Evolutionary conservation across 2,329 filamentous ascomycete genomes (phyloP).

Genomic region (Trichoderma oligosporum): DNA sequence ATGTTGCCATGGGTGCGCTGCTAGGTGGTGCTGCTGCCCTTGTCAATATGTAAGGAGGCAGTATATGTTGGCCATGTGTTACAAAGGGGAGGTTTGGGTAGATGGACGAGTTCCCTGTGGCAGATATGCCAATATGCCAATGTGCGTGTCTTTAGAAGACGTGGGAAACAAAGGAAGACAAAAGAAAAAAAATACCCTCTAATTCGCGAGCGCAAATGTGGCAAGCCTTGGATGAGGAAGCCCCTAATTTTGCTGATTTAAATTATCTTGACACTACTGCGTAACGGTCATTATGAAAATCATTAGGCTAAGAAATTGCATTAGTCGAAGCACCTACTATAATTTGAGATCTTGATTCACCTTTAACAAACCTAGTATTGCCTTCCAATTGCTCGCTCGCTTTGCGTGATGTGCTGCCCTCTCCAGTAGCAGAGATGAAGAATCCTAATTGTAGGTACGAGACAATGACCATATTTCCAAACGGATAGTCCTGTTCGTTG

Average conservation of each 20-base stretch:
- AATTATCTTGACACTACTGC: neutral
- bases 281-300: slow-evolving; percentile 2
- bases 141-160: neutral
- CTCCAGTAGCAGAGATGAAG: neutral
- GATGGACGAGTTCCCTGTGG: neutral
- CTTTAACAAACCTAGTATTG: neutral
- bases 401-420: neutral
- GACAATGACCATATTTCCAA: too few species aligned
- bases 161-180: neutral
- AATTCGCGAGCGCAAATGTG: neutral
- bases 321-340: slow-evolving; percentile 3
- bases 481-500: too few species aligned
- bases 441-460: too few species aligned
- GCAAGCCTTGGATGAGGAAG: neutral
- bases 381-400: too few species aligned
- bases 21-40: slow-evolving; percentile 45
- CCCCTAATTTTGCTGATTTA: neutral
- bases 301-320: slow-evolving; percentile 8
- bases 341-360: slow-evolving; percentile 6
- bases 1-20: slow-evolving; percentile 44
- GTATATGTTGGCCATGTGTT: neutral
- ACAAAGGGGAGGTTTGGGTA: neutral
- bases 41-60: slow-evolving; percentile 40
- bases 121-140: neutral
- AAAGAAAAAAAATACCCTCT: slow-evolving; percentile 1